Base-by-base conservation (phyloP, 139 green algal species). In the Ettlia oleoabundans region DNA sequence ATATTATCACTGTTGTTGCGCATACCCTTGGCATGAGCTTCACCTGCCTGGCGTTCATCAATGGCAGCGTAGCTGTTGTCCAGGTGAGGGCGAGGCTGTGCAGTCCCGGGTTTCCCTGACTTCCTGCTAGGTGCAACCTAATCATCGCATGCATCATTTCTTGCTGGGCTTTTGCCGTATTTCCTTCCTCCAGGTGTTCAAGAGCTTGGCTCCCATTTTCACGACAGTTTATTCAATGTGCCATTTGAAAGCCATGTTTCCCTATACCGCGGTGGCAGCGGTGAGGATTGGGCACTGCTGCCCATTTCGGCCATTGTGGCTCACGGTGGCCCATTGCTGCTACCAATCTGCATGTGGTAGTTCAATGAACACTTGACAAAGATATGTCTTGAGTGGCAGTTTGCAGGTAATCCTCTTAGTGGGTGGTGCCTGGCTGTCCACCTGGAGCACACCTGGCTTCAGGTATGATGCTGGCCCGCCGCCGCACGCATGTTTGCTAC, bases 141-240 rank as follows among this genome's bases (percentile, higher is more conserved):
- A 58, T 24, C 13, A 15, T 58, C 13, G 10, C 15, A 15, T 58
- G 47, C 13, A 10, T 15, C 13, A 24, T 58, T 58, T 10, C 15
- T 5, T 65, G 55, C 15, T 65, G 55, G 9, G 55, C 55, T 32
- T 58, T 58, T 58, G 47, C 47, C 13, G 47, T 15, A 65, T 32
- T 65, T n/a, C 5, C 55, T n/a, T 32, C 47, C 47, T 65, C 18
- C 55, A 65, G 55, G 55, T 65, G 55, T 65, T 65, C 55, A 65
- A 65, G 21, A 65, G 55, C 55, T 22, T 65, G 55, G 55, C 55
- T n/a, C 55, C 55, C 55, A 65, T 65, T n/a, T 65, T 65, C 55
- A 65, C 55, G 5, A 65, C 55, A 15, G 30, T 65, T 22, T 65
- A 32, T 22, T 65, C 55, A 15, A 65, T 65, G 55, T 65, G 55